Conservation (phyloP, 768 basidiomycete species). For the Saitozyma podzolica region DNA sequence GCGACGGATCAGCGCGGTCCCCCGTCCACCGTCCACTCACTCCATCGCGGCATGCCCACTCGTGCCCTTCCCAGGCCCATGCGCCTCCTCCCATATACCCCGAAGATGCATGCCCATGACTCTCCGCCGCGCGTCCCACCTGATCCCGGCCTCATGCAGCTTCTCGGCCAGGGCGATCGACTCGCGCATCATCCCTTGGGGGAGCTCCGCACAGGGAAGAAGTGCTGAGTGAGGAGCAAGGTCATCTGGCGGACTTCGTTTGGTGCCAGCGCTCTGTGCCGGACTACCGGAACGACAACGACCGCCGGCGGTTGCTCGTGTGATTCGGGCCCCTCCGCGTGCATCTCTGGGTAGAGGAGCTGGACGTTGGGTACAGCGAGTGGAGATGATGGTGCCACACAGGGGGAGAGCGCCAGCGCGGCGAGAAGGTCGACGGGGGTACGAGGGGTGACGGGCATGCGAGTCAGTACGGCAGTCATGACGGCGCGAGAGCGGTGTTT, state of each 20-base stretch:
- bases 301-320: not conserved
- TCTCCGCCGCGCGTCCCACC: constrained; percentile 33
- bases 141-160: constrained; percentile 31
- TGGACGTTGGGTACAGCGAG: not conserved
- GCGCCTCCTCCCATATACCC: constrained; percentile 39
- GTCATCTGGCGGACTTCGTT: constrained; percentile 32
- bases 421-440: constrained; percentile 19
- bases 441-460: constrained; percentile 3
- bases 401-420: constrained; percentile 13
- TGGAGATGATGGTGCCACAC: not conserved
- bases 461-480: not conserved
- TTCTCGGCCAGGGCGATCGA: constrained; percentile 28
- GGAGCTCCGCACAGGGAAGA: constrained; percentile 17
- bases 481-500: too few relatives aligned
- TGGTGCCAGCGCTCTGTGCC: constrained; percentile 17
- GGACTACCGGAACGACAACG: not conserved
- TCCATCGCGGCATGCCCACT: constrained; percentile 21
- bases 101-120: constrained; percentile 44
- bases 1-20: not conserved
- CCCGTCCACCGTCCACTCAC: too few relatives aligned
- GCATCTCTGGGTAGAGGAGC: not conserved
- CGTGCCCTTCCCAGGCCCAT: constrained; percentile 1
- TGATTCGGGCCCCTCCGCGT: not conserved
- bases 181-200: constrained; percentile 29
- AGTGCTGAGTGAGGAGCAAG: constrained; percentile 22